Evolutionary conservation across 2,329 filamentous ascomycete species (phyloP), one percentile per base, ranked within the genome.

Genomic region (Mariannaea sp.): DNA sequence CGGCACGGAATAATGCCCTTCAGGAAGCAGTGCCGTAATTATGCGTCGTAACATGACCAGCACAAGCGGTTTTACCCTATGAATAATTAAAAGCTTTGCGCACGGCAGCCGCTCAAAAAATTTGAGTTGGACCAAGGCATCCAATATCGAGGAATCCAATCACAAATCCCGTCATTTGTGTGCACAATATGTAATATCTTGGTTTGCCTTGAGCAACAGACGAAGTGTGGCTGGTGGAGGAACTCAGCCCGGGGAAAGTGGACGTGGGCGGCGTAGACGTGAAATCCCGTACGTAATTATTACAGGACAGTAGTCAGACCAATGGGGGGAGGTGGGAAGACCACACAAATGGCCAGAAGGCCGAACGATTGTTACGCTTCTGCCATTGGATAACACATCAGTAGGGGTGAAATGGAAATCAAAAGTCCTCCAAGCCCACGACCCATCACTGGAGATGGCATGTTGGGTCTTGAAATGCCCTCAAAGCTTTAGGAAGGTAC

Each of bases 91-190:
- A 16, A 47, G 38, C 44, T 27, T 20, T 44, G 38, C 38, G 40
- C 43, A 27, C 50, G 29, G 54, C 46, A 49, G 50, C 7, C 38
- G 22, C n/a, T 51, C 38, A 36, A 45, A 51, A 61, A 26, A 64
- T 65, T 64, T 39, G 51, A 27, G 46, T 42, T 27, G 35, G 38
- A 29, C 13, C 36, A 40, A 62, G 49, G 53, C 43, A 47, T n/a
- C n/a, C n/a, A n/a, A n/a, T n/a, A n/a, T n/a, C n/a, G n/a, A n/a
- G n/a, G n/a, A n/a, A n/a, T n/a, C n/a, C n/a, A n/a, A n/a, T n/a
- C n/a, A n/a, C n/a, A n/a, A n/a, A n/a, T n/a, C n/a, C n/a, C n/a
- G n/a, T n/a, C n/a, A n/a, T n/a, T n/a, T n/a, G n/a, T n/a, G n/a
- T n/a, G n/a, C n/a, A n/a, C n/a, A n/a, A n/a, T n/a, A n/a, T n/a